Conservation (phyloP, 106 monocot species). For the Vanilla planifolia region DNA sequence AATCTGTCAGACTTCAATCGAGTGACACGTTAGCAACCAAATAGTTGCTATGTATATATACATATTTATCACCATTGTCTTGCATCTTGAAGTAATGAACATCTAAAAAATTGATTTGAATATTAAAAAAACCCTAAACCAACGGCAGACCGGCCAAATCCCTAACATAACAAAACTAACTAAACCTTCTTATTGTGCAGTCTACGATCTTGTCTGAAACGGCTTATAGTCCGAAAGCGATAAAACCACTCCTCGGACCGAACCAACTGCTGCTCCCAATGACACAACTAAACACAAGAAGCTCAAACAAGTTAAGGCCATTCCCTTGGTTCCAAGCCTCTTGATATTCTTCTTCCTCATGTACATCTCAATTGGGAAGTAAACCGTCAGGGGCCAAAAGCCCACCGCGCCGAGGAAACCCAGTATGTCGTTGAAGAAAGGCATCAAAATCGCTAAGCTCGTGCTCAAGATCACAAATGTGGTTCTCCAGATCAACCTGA, state of each 20-base stretch:
- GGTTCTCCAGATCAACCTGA: conserved; percentile 14
- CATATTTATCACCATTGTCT: too few relatives aligned
- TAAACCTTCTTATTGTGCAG: too few relatives aligned
- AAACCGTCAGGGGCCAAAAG: conserved; percentile 17
- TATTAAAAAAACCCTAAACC: too few relatives aligned
- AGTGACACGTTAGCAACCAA: too few relatives aligned
- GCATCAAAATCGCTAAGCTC: conserved; percentile 14
- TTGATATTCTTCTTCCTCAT: conserved; percentile 16
- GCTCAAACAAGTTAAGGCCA: conserved; percentile 9
- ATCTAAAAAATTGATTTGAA: too few relatives aligned
- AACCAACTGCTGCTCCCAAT: conserved; percentile 9
- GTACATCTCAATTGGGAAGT: conserved; percentile 22
- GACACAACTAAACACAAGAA: conserved; percentile 14
- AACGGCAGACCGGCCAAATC: too few relatives aligned
- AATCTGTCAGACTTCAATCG: too few relatives aligned
- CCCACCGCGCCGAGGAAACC: conserved; percentile 14
- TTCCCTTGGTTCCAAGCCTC: background rate
- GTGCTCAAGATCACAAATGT: conserved; percentile 9
- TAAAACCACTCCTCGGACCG: conserved; percentile 10
- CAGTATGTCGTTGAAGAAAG: conserved; percentile 19
- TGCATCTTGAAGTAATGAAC: too few relatives aligned
- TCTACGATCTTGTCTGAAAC: too few relatives aligned
- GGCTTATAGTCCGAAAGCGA: conserved; percentile 6
- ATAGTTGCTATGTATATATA: too few relatives aligned
- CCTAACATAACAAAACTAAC: too few relatives aligned